Conservation (phyloP, 164 flowering plant genomes). For the Nelumbo lutea region DNA sequence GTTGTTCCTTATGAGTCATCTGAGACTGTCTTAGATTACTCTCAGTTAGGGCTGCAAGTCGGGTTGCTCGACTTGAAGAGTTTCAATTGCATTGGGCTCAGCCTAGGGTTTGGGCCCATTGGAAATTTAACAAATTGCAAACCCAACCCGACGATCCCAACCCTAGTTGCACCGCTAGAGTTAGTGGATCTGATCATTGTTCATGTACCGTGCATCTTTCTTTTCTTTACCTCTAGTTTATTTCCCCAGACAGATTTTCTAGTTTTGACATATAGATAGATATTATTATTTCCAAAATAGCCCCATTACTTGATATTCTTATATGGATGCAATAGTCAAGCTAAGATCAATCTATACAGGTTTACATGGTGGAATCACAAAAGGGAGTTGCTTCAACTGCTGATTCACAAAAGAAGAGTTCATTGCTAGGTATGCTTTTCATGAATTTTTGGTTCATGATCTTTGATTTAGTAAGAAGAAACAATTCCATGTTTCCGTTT, state of each 20-base stretch:
- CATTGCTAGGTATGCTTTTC: slow-evolving; percentile 41
- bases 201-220: neutral
- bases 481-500: neutral
- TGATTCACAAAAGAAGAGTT: slow-evolving; percentile 32
- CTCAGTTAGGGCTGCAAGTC: too few relatives aligned
- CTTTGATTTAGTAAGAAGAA: neutral
- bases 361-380: slow-evolving; percentile 20
- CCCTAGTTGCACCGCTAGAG: too few relatives aligned
- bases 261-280: neutral
- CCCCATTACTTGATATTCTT: neutral
- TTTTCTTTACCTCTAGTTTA: neutral
- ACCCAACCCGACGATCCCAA: too few relatives aligned
- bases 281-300: neutral
- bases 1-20: too few relatives aligned
- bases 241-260: neutral
- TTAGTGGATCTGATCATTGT: neutral
- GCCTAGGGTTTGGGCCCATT: neutral
- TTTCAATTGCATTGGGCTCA: too few relatives aligned
- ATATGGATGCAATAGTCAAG: neutral
- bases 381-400: slow-evolving; percentile 34
- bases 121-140: neutral
- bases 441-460: neutral
- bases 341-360: neutral
- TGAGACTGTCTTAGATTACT: too few relatives aligned
- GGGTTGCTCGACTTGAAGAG: too few relatives aligned